Base-by-base conservation (phyloP, 1,284 basidiomycete genomes). In the Moniliophthora roreri region DNA sequence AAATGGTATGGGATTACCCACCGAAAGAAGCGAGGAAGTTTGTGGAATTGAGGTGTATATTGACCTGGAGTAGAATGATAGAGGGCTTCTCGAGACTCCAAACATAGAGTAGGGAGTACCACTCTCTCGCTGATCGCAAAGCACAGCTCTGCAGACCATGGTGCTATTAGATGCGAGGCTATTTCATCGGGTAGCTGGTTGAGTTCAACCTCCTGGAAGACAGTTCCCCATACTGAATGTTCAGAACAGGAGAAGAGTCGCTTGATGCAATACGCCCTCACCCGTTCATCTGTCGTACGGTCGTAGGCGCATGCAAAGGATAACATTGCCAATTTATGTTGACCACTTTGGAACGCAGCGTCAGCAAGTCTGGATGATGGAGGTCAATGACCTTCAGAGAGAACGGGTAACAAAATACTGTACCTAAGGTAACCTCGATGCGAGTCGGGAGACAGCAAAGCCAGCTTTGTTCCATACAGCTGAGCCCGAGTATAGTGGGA, bases 1-100 rank as follows among this genome's bases (percentile, higher is more conserved):
- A 85, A 58, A 45, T 78, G 74, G 60, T 75, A 79, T 5, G 83
- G 82, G 34, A 84, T 68, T 9, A 86, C 69, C 82, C 82, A 85
- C 6, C 81, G 73, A 63, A 85, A 84, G 66, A 80, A 82, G 4
- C 82, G 75, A 28, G 80, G 80, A 3, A 84, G 67, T 55, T 71
- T 75, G 58, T 69, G 69, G 35, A 69, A 73, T 1, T 16, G 34
- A 1, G 32, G 48, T 0, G 41, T 11, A 16, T 28, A 26, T 23
- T n/a, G 47, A 23, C 48, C 40, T 4, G 38, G 20, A 32, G 41
- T 46, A 1, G 76, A 75, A 24, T 80, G 63, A 56, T 57, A 73
- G n/a, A 77, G 55, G 1, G 70, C 63, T n/a, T 77, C 69, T 49
- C 79, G 64, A 10, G 79, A 59, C 26, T 72, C 70, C 21, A 79